These are phyloP conservation scores for Arthrinium puccinioides DNA, from an alignment of 2,329 filamentous ascomycete genomes.

Conservation along the genomic window DNA sequence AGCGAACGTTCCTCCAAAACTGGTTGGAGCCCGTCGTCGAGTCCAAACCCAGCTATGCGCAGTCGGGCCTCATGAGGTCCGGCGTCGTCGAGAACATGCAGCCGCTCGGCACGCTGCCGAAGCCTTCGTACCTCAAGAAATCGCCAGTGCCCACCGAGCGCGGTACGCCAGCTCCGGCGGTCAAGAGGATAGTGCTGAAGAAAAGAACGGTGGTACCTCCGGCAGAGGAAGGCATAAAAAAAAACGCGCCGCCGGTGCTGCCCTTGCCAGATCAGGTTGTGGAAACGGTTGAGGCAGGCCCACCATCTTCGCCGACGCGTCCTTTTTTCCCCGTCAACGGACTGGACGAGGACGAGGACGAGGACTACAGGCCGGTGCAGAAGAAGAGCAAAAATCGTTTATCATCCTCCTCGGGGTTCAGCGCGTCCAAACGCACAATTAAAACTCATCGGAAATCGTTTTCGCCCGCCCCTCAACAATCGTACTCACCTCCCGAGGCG, in stretches of 20 bases:
- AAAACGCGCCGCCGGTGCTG: conserved; percentile 10
- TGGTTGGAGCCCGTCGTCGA: conserved; percentile 54
- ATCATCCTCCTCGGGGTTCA: no score
- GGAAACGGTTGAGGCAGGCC: no score
- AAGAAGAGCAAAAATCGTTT: no score
- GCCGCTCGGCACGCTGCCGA: conserved; percentile 67
- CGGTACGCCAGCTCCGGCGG: conserved; percentile 10
- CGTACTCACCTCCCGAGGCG: no score
- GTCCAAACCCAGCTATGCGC: conserved; percentile 66
- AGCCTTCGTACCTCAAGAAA: conserved; percentile 51
- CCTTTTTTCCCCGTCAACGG: conserved; percentile 6
- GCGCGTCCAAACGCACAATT: no score
- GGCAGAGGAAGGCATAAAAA: conserved; percentile 17
- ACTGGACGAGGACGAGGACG: conserved; percentile 30
- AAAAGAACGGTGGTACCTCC: conserved; percentile 20
- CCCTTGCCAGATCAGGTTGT: conserved; percentile 10
- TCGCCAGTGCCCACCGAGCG: conserved; percentile 26
- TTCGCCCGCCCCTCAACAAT: neutral
- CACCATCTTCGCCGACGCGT: conserved; percentile 7
- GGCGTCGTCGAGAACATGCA: conserved; percentile 81
- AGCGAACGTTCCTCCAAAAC: conserved; percentile 43
- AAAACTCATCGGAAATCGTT: no score
- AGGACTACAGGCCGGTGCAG: no score
- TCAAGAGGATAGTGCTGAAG: conserved; percentile 23
- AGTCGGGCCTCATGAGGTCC: conserved; percentile 64